Evolutionary conservation across 768 basidiomycete species (phyloP), one percentile per base, ranked within the genome.

Genomic region (Astraeus odoratus): DNA sequence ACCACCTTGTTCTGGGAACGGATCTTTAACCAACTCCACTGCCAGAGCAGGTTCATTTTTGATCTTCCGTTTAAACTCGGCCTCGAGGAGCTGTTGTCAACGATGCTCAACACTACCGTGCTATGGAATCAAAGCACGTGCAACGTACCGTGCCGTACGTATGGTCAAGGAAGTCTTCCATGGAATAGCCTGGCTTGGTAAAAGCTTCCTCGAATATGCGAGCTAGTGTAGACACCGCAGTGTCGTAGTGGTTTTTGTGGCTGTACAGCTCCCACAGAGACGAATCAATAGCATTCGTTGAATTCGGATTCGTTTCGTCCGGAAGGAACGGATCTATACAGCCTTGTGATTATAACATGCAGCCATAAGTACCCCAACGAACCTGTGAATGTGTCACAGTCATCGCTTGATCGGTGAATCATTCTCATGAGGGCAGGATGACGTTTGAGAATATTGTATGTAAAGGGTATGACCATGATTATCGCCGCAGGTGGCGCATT

Each of bases 91-190:
- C 93, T 96, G 58, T 18, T 38, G 18, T 10, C 27, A 31, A 20
- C 39, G 37, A 31, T 26, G 19, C 37, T 46, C 40, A 27, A 55
- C 20, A 48, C 47, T 25, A 13, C 42, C 46, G 5, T 26, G 8
- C 16, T n/a, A 26, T 42, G 18, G 22, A 9, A 23, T 16, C 2
- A 29, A 39, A 36, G 7, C 20, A 27, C 13, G 34, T 31, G 27
- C 10, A 29, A 63, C 81, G 44, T 54, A 92, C 89, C 52, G 89
- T 90, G 30, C 73, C 76, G 56, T 90, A 92, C 2, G 87, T 86
- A 59, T 98, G 95, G 61, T 98, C 96, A 59, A 97, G 63, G 63
- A 98, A 99, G 60, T 98, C 95, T 53, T 98, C 95, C 79, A 96
- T 78, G 12, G 79, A 70, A 64, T 93, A 97, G 27, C 72, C 74